phyloP scores from a whole-genome alignment of 225 moss, liverwort and hornwort genomes.

The Marchantia polymorpha region DNA sequence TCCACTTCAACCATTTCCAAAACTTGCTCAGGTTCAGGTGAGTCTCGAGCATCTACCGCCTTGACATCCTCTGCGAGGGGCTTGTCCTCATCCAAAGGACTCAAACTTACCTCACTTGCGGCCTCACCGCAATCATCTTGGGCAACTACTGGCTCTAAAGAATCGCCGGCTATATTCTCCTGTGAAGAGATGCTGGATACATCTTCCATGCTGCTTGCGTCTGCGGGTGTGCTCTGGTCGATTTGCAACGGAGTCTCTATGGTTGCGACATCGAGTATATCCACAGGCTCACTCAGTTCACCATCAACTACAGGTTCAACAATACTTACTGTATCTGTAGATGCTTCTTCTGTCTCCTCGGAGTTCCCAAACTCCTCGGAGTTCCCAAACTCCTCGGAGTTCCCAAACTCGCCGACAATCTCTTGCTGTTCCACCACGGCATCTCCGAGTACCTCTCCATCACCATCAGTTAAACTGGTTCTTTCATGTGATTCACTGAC shows the following conservation, averaged over 20 bases:
- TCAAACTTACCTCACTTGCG: not conserved
- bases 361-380: not conserved
- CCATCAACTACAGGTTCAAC: not conserved
- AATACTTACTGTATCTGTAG: not conserved
- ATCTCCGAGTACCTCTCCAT: not conserved
- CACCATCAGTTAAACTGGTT: not conserved
- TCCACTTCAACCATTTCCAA: constrained; percentile 18
- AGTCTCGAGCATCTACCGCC: not conserved
- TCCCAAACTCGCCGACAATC: not conserved
- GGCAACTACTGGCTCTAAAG: not conserved
- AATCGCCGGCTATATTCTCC: not conserved
- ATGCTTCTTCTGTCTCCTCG: not conserved
- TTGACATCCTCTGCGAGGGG: not conserved
- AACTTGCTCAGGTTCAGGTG: constrained; percentile 22
- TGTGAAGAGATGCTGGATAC: not conserved
- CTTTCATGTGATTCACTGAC: not conserved
- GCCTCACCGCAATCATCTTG: not conserved
- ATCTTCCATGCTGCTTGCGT: not conserved
- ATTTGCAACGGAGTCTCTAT: not conserved
- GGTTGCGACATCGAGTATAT: not conserved
- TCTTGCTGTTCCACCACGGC: not conserved
- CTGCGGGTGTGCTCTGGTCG: not conserved
- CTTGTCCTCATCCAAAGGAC: not conserved
- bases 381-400: not conserved
- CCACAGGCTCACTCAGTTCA: not conserved